A percentile compares a stretch with the other conserved stretches of the same genome.
Evolutionary conservation across 345 rosid genomes (phyloP).

Genomic region (Corymbia maculata): DNA sequence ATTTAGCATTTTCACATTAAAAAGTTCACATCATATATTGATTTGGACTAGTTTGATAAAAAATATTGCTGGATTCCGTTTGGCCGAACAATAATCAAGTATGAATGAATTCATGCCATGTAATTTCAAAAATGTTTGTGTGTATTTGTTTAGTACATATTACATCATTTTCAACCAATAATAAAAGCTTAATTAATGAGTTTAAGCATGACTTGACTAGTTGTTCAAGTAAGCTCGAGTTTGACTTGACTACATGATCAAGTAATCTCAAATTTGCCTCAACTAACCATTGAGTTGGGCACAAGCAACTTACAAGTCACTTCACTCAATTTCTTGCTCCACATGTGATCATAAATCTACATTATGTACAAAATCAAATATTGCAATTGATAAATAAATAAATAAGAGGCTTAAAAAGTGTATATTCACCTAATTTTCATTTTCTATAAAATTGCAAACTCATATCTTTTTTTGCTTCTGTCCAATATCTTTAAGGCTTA

Average conservation of each 20-base stretch:
- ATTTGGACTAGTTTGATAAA: no score
- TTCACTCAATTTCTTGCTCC: not conserved
- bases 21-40: not conserved
- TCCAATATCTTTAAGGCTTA: not conserved
- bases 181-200: not conserved
- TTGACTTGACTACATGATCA: not conserved
- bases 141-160: not conserved
- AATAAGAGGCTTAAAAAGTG: not conserved
- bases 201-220: no score
- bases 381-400: no score
- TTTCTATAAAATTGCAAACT: no score
- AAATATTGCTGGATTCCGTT: not conserved
- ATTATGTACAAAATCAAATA: not conserved
- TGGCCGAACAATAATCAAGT: not conserved
- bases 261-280: not conserved
- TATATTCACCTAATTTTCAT: not conserved
- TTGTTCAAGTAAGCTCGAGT: not conserved
- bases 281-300: not conserved
- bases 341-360: not conserved
- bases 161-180: no score
- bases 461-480: not conserved
- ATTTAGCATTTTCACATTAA: not conserved
- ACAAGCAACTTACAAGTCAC: not conserved
- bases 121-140: no score
- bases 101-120: not conserved